phyloP scores from a whole-genome alignment of 371 early-diverging fungal genomes.

The Haplosporangium sp. region DNA sequence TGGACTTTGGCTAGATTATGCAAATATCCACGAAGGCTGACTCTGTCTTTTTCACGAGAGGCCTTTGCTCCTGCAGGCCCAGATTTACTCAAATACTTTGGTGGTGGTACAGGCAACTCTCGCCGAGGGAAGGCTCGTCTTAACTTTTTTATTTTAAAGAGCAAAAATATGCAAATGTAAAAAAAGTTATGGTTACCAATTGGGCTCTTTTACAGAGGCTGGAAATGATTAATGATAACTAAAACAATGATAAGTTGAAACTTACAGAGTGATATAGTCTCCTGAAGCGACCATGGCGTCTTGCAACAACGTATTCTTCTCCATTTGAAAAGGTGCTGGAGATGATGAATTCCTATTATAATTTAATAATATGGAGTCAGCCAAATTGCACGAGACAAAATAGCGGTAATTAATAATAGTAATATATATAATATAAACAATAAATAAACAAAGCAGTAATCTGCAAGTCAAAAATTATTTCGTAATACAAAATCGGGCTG shows the following conservation, averaged over 20 bases:
- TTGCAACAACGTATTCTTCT: slow-evolving; percentile 29
- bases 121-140: slow-evolving; percentile 37
- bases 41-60: slow-evolving; percentile 67
- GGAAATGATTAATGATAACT: neutral
- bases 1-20: slow-evolving; percentile 59
- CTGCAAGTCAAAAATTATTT: too few relatives aligned
- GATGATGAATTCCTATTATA: slow-evolving; percentile 40
- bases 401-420: neutral
- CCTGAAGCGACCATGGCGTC: slow-evolving; percentile 43
- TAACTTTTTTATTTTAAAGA: slow-evolving; percentile 12
- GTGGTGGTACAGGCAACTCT: slow-evolving; percentile 44
- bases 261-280: slow-evolving; percentile 36
- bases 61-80: slow-evolving; percentile 20
- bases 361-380: neutral
- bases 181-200: neutral
- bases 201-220: neutral
- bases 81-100: slow-evolving; percentile 32
- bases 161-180: too few relatives aligned
- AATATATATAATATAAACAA: neutral
- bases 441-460: neutral
- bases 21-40: slow-evolving; percentile 63
- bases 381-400: neutral
- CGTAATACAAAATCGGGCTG: too few relatives aligned
- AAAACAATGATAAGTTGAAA: neutral
- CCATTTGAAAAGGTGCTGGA: slow-evolving; percentile 35